These are phyloP conservation scores for Huntiella decipiens DNA, from an alignment of 2,329 filamentous ascomycete species.

Conservation along the genomic window DNA sequence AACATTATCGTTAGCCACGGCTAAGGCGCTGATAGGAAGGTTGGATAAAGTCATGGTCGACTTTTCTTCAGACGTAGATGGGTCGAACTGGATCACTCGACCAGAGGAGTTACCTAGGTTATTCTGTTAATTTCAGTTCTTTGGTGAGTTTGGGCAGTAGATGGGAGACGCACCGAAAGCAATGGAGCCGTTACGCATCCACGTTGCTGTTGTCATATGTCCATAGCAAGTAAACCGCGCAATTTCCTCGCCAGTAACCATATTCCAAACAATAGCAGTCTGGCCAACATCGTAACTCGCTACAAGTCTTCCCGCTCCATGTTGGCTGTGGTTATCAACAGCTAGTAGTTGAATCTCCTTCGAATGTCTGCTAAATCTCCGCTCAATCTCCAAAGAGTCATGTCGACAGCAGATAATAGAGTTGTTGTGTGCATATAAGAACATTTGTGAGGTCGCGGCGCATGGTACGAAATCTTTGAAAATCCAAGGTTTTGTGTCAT, in stretches of 20 bases:
- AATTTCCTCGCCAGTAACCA: conserved; percentile 77
- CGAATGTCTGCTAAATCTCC: conserved; percentile 64
- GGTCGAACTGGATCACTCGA: conserved; percentile 89
- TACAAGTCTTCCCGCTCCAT: conserved; percentile 65
- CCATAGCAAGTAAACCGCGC: conserved; percentile 88
- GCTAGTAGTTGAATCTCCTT: conserved; percentile 70
- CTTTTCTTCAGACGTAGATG: conserved; percentile 88
- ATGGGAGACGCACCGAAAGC: too few relatives aligned
- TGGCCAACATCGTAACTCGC: conserved; percentile 85
- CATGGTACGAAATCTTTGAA: conserved; percentile 59
- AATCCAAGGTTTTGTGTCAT: conserved; percentile 1
- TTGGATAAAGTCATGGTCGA: conserved; percentile 78
- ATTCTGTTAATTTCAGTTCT: too few relatives aligned
- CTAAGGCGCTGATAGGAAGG: conserved; percentile 84
- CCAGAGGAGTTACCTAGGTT: too few relatives aligned
- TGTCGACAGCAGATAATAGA: conserved; percentile 77
- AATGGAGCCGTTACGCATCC: conserved; percentile 95
- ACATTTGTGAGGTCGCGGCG: conserved; percentile 75
- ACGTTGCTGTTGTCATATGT: conserved; percentile 63
- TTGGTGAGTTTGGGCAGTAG: too few relatives aligned
- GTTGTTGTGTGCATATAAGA: conserved; percentile 72
- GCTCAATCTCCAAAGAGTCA: conserved; percentile 76
- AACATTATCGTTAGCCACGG: conserved; percentile 72
- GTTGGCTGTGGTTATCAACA: conserved; percentile 80
- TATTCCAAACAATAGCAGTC: conserved; percentile 91